Conservation (phyloP, 371 early-diverging fungal genomes). For the Apophysomyces variabilis region DNA sequence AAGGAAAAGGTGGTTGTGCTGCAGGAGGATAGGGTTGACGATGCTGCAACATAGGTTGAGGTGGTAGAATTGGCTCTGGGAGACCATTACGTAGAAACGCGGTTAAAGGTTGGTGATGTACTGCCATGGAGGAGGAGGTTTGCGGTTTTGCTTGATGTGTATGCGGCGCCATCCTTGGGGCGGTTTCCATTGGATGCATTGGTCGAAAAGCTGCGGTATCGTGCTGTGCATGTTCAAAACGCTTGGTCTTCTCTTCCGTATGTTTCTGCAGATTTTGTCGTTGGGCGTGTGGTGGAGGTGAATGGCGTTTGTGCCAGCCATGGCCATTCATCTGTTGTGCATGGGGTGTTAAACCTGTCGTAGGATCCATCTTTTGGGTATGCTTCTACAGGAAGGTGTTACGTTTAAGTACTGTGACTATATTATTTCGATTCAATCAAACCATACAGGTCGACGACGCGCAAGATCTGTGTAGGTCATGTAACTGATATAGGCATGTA, state of each 20-base stretch:
- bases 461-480: conserved; percentile 48
- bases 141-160: conserved; percentile 2
- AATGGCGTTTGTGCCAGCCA: conserved; percentile 5
- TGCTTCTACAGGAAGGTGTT: background rate
- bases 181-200: conserved; percentile 8
- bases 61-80: background rate
- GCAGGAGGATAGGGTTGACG: background rate
- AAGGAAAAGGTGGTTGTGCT: conserved; percentile 8
- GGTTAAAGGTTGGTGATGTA: conserved; percentile 2
- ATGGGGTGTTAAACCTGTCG: background rate
- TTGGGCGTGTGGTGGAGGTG: background rate
- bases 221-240: background rate
- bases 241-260: background rate
- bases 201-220: conserved; percentile 3
- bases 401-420: too few species aligned
- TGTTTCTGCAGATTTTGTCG: conserved; percentile 3
- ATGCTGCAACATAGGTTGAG: background rate
- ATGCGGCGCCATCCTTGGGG: background rate
- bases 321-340: background rate
- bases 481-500: conserved; percentile 53
- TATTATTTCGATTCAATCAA: too few species aligned
- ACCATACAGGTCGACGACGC: conserved; percentile 17
- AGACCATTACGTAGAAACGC: conserved; percentile 6
- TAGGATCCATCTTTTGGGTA: background rate
- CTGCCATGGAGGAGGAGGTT: background rate